Conservation (phyloP, 768 basidiomycete genomes). For the Lentinus brumalis region DNA sequence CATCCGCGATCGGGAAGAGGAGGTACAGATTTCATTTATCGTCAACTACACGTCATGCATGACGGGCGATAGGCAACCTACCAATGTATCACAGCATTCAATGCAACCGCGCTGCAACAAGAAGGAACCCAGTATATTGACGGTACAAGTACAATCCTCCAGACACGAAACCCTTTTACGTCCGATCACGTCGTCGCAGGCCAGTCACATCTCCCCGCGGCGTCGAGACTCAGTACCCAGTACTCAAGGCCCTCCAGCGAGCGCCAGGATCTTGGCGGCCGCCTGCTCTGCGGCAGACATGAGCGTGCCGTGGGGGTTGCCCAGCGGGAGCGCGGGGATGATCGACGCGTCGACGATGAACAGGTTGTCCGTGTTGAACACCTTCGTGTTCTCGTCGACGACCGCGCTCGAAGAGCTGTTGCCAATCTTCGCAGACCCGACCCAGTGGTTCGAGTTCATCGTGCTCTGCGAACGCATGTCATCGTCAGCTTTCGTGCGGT, state of each 20-base stretch:
- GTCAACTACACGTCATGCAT: too few species aligned
- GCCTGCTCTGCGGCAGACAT: conserved; percentile 64
- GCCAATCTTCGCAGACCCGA: conserved; percentile 55
- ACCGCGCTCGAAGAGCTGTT: conserved; percentile 39
- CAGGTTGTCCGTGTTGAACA: conserved; percentile 45
- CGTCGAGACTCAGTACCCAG: not conserved
- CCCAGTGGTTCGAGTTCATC: conserved; percentile 68
- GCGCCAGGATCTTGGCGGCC: conserved; percentile 54
- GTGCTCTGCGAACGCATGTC: conserved; percentile 21
- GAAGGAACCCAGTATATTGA: too few species aligned
- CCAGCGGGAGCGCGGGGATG: conserved; percentile 55
- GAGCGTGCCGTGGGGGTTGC: conserved; percentile 57
- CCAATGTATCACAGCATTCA: too few species aligned
- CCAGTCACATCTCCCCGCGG: too few species aligned
- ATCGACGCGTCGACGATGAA: conserved; percentile 58
- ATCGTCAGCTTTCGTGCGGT: not conserved
- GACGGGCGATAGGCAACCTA: too few species aligned
- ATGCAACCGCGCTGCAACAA: too few species aligned
- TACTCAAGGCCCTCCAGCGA: conserved; percentile 51
- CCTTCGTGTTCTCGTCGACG: conserved; percentile 60
- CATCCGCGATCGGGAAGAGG: too few species aligned
- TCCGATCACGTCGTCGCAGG: not conserved
- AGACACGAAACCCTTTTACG: not conserved
- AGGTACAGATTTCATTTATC: too few species aligned
- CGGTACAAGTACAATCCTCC: too few species aligned